phyloP scores from a whole-genome alignment of 441 rosid species.

The Populus tomentosa region DNA sequence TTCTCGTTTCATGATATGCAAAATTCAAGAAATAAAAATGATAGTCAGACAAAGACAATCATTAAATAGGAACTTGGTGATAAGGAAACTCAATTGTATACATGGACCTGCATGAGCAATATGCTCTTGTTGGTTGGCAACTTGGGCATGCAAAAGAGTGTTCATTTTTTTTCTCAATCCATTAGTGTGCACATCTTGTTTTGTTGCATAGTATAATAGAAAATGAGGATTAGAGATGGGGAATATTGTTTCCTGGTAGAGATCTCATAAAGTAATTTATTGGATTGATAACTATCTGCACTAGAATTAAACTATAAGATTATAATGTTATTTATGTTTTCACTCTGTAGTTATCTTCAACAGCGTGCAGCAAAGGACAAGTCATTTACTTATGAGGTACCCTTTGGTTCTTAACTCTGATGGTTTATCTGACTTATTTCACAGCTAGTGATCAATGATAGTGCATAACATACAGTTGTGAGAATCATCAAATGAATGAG shows the following conservation, averaged over 20 bases:
- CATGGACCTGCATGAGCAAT: background rate
- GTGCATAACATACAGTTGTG: background rate
- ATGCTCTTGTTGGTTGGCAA: background rate
- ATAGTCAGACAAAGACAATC: background rate
- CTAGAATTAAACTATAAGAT: background rate
- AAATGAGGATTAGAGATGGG: background rate
- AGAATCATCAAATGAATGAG: background rate
- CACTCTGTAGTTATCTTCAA: conserved; percentile 74
- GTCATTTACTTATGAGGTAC: conserved; percentile 87
- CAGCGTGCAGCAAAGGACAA: conserved; percentile 69
- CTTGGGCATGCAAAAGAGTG: background rate
- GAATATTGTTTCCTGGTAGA: conserved; percentile 5
- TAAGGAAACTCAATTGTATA: background rate
- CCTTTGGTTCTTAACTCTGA: background rate
- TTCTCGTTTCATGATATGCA: background rate
- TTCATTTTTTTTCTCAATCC: background rate
- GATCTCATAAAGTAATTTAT: conserved; percentile 3
- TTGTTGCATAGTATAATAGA: background rate
- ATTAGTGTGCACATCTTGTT: background rate
- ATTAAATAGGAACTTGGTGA: background rate
- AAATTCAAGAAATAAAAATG: background rate
- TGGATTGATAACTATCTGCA: background rate
- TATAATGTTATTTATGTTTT: conserved; percentile 17
- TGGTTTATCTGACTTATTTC: background rate
- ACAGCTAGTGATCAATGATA: background rate